These are phyloP conservation scores for Epichloe coenophiala DNA, from an alignment of 2,329 filamentous ascomycete species.

Conservation along the genomic window DNA sequence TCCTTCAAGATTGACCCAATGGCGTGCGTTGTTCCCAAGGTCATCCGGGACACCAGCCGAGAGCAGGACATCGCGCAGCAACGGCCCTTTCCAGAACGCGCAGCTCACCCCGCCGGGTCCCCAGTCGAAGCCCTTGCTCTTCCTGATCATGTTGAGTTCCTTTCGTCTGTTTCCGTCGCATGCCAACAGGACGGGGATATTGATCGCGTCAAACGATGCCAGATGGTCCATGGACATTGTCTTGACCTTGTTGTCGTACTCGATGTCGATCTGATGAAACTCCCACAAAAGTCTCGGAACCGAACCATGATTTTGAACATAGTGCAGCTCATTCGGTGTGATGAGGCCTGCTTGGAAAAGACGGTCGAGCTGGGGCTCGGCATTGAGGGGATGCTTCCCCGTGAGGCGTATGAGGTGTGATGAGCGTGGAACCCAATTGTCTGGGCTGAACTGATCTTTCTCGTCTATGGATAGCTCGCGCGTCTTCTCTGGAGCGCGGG, in stretches of 20 bases:
- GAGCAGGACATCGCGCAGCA: conserved; percentile 30
- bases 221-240: conserved; percentile 30
- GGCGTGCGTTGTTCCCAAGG: conserved; percentile 9
- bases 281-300: conserved; percentile 38
- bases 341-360: conserved; percentile 34
- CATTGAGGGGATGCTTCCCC: conserved; percentile 40
- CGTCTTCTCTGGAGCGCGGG: conserved; percentile 9
- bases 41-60: conserved; percentile 23
- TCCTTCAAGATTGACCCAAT: conserved; percentile 34
- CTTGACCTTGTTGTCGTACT: conserved; percentile 21
- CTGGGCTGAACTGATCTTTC: conserved; percentile 34
- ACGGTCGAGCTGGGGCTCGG: conserved; percentile 26
- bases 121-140: conserved; percentile 35
- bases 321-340: conserved; percentile 36
- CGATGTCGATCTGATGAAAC: conserved; percentile 31
- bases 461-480: conserved; percentile 10
- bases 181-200: conserved; percentile 33
- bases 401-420: conserved; percentile 33
- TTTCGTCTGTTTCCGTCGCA: conserved; percentile 38
- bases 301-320: conserved; percentile 37
- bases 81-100: conserved; percentile 35
- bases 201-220: conserved; percentile 28
- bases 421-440: conserved; percentile 39
- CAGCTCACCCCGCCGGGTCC: conserved; percentile 30
- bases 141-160: conserved; percentile 36